A percentile compares a stretch with the other conserved stretches of the same genome.
Evolutionary conservation across 1,284 basidiomycete species (phyloP).

Genomic region (Leccinum subrobustum): DNA sequence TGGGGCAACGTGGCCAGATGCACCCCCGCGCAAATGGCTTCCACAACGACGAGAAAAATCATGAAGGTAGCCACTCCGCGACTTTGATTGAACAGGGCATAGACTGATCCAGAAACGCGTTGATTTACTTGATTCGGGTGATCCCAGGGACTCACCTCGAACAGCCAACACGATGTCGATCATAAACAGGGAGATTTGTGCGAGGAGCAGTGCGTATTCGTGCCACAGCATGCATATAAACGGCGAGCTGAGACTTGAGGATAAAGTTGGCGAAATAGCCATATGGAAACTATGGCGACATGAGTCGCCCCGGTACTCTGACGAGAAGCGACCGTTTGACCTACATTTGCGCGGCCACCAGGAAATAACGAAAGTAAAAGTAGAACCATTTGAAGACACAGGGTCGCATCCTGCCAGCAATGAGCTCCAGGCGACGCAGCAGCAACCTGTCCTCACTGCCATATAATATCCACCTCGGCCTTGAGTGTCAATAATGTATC

Average conservation of each 20-base stretch:
- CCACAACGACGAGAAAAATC: conserved; percentile 11
- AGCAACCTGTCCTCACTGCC: neutral
- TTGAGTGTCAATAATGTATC: neutral
- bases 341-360: conserved; percentile 17
- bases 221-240: conserved; percentile 17
- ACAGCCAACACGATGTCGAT: conserved; percentile 16
- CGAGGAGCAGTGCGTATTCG: conserved; percentile 5
- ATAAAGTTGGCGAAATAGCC: conserved; percentile 7
- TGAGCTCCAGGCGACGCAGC: neutral
- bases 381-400: conserved; percentile 22
- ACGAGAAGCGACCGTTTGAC: neutral
- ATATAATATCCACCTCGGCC: neutral
- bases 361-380: conserved; percentile 22
- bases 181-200: conserved; percentile 6
- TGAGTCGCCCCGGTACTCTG: neutral
- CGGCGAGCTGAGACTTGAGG: conserved; percentile 13
- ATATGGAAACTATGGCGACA: conserved; percentile 13
- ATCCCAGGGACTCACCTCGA: conserved; percentile 17
- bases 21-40: neutral
- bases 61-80: conserved; percentile 9
- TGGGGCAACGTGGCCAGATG: neutral
- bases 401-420: conserved; percentile 15
- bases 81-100: conserved; percentile 25
- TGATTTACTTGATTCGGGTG: neutral
- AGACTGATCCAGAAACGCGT: conserved; percentile 14